phyloP scores from a whole-genome alignment of 352 stramenopile species.

The Hyaloperonospora brassicae region DNA sequence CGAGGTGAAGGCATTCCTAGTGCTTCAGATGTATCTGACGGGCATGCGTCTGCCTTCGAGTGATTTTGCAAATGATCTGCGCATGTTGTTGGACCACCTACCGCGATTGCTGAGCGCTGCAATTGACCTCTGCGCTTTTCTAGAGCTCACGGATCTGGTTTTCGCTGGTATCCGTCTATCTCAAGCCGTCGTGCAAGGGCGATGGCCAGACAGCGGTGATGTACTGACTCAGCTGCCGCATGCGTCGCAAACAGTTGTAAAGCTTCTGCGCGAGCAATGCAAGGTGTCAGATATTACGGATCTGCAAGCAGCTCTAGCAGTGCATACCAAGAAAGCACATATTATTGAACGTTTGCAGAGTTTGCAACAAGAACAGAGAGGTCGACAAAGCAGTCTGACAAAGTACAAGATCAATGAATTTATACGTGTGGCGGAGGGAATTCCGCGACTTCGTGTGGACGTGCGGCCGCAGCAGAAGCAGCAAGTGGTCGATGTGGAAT shows the following conservation, averaged over 20 bases:
- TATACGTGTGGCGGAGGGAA: slow-evolving; percentile 29
- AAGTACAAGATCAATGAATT: slow-evolving; percentile 43
- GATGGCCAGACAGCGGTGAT: slow-evolving; percentile 31
- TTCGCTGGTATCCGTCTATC: slow-evolving; percentile 47
- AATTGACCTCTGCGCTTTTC: slow-evolving; percentile 78
- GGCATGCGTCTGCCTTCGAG: slow-evolving; percentile 91
- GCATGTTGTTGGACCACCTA: slow-evolving; percentile 92
- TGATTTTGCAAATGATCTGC: slow-evolving; percentile 97
- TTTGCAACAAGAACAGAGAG: slow-evolving; percentile 16
- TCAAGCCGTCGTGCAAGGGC: slow-evolving; percentile 45
- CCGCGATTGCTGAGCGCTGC: slow-evolving; percentile 91
- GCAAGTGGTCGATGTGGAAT: slow-evolving; percentile 28
- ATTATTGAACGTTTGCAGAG: slow-evolving; percentile 29
- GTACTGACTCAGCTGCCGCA: slow-evolving; percentile 46
- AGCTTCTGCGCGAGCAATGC: slow-evolving; percentile 23
- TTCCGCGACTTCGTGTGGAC: slow-evolving; percentile 36
- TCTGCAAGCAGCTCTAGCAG: slow-evolving; percentile 28
- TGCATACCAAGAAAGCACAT: slow-evolving; percentile 26
- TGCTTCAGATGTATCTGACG: slow-evolving; percentile 94
- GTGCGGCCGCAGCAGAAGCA: slow-evolving; percentile 19
- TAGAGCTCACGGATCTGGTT: slow-evolving; percentile 46
- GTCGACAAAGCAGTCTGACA: slow-evolving; percentile 15
- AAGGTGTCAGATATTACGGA: slow-evolving; percentile 25
- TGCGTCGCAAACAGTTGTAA: slow-evolving; percentile 24
- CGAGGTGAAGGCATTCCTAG: slow-evolving; percentile 76